These are phyloP conservation scores for Fusarium annulatum DNA, from an alignment of 2,329 filamentous ascomycete species.

Conservation along the genomic window DNA sequence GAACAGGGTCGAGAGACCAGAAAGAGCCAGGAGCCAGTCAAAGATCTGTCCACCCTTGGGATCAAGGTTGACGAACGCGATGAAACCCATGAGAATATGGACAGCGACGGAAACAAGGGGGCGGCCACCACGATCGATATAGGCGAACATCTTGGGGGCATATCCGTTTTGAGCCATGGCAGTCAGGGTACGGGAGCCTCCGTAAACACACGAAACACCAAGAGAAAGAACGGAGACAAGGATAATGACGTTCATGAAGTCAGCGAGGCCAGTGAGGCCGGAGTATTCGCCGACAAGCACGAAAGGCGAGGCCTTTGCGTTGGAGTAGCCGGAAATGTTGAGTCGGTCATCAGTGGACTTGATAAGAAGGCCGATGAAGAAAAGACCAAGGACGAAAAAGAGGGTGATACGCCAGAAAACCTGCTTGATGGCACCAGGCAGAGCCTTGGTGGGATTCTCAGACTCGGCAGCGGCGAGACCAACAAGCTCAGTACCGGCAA, in stretches of 20 bases:
- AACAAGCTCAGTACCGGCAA: constrained; percentile 75
- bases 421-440: constrained; percentile 84
- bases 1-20: constrained; percentile 71
- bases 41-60: constrained; percentile 65
- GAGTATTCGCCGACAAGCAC: constrained; percentile 63
- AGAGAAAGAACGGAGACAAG: constrained; percentile 66
- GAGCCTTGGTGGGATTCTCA: constrained; percentile 72
- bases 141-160: constrained; percentile 64
- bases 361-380: constrained; percentile 61
- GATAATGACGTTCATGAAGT: constrained; percentile 66
- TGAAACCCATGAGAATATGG: constrained; percentile 59
- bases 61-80: constrained; percentile 60
- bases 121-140: constrained; percentile 64
- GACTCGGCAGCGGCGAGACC: constrained; percentile 78
- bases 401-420: constrained; percentile 66
- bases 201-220: constrained; percentile 65
- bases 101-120: constrained; percentile 59
- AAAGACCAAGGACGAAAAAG: constrained; percentile 62
- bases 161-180: constrained; percentile 66
- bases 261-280: constrained; percentile 59
- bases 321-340: constrained; percentile 40
- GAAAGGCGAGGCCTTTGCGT: constrained; percentile 59
- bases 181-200: constrained; percentile 65
- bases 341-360: constrained; percentile 58
- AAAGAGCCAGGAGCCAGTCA: constrained; percentile 73